Evolutionary conservation across 768 basidiomycete species (phyloP), one percentile per base, ranked within the genome.

Genomic region (Mycena epipterygia): DNA sequence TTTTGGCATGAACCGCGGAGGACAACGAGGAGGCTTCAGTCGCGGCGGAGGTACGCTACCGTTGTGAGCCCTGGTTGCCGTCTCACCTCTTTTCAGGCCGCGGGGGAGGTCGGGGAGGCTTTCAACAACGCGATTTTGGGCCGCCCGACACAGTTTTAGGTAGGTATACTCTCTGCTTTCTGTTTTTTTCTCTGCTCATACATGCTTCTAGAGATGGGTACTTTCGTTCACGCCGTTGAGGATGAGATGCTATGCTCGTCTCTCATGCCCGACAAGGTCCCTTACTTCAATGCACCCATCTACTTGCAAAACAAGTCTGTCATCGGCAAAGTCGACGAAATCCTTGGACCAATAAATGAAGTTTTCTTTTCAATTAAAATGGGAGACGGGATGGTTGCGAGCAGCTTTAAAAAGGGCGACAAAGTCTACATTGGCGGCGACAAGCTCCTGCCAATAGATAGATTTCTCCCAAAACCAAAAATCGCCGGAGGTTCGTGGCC

Each of bases 331-430:
- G 93, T 99, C 46, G 98, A 99, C 82, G 98, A 99, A 82, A 99
- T 99, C 74, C 89, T 99, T n/a, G 98, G 98, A 3, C 97, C 98
- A 19, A 97, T 99, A 80, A 99, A 98, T 79, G 96, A 99, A 79
- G 96, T 99, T 67, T 99, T 91, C 82, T 99, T 99, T 79, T 97
- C 96, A 3, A 89, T 99, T 73, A 99, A 99, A 86, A 98, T 98
- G 93, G 90, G 92, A 23, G 92, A 94, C 67, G 98, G 98, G 35
- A 96, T 99, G 92, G 90, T 97, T 55, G 97, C 98, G 11, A 92
- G 84, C 74, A 96, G 95, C 80, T 99, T 99, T 84, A 94, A 97
- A 84, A 95, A 93, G 77, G 98, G 98, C 51, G 98, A 99, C 85
- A 98, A 97, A 79, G 95, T 99, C 49, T 99, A 95, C 81, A 98